A percentile compares a stretch with the other conserved stretches of the same genome.
phyloP scores from a whole-genome alignment of 495 filamentous ascomycete genomes.

The Astrocystis sublimbata region DNA sequence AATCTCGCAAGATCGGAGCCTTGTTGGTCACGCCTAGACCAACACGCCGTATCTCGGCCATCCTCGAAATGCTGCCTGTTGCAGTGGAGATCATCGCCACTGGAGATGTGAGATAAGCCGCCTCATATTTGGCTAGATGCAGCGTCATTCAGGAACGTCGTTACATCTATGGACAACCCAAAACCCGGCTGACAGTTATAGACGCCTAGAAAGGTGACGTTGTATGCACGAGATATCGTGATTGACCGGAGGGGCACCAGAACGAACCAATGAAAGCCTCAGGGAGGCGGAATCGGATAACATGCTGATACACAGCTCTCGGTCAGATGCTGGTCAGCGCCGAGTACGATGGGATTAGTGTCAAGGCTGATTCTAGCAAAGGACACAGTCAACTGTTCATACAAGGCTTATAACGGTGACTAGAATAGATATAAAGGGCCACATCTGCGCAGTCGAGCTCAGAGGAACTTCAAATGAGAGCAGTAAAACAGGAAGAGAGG shows the following conservation, averaged over 20 bases:
- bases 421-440: not conserved
- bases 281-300: not conserved
- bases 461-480: too few relatives aligned
- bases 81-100: not conserved
- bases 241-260: not conserved
- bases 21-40: not conserved
- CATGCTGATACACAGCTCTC: not conserved
- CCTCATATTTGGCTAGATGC: not conserved
- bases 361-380: not conserved
- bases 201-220: not conserved
- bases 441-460: not conserved
- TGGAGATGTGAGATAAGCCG: too few relatives aligned
- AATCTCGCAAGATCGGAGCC: not conserved
- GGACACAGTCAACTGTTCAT: not conserved
- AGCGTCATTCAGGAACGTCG: not conserved
- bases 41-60: not conserved
- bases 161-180: not conserved
- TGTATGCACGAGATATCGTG: not conserved
- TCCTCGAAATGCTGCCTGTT: not conserved
- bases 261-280: not conserved
- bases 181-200: not conserved
- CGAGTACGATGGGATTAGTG: not conserved
- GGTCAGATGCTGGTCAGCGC: not conserved
- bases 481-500: not conserved
- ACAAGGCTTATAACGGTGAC: not conserved